Evolutionary conservation across 441 rosid species (phyloP).

Genomic region (Lagerstroemia fauriei): DNA sequence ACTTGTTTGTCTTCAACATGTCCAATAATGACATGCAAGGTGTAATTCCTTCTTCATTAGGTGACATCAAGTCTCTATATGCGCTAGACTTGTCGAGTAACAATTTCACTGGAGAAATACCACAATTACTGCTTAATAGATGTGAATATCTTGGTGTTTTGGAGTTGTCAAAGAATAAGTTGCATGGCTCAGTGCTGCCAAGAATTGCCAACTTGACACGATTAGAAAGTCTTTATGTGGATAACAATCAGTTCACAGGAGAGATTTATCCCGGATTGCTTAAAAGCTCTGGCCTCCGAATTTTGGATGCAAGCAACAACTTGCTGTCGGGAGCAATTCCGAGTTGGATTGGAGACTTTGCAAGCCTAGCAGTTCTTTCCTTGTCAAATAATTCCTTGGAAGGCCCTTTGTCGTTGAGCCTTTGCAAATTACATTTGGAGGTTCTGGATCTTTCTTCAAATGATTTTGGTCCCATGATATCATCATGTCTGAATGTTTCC

Average conservation of each 20-base stretch:
- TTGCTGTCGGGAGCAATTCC: conserved; percentile 18
- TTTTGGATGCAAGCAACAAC: conserved; percentile 24
- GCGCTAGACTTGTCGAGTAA: conserved; percentile 4
- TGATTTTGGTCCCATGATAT: not conserved
- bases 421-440: conserved; percentile 15
- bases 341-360: not conserved
- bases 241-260: not conserved
- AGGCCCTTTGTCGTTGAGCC: conserved; percentile 20
- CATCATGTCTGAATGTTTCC: not conserved
- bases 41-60: conserved; percentile 3
- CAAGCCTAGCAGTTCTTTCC: not conserved
- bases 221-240: not conserved
- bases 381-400: conserved; percentile 16
- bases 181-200: not conserved
- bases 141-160: not conserved
- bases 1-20: not conserved
- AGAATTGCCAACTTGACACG: not conserved
- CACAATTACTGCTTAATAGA: not conserved
- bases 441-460: conserved; percentile 7
- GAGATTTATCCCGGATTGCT: not conserved
- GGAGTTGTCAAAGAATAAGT: not conserved
- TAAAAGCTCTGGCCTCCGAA: not conserved
- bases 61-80: not conserved
- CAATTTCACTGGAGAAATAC: conserved; percentile 3
- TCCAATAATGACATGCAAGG: conserved; percentile 21